Evolutionary conservation across 1,284 basidiomycete genomes (phyloP).

Genomic region (Puccinia triticina): DNA sequence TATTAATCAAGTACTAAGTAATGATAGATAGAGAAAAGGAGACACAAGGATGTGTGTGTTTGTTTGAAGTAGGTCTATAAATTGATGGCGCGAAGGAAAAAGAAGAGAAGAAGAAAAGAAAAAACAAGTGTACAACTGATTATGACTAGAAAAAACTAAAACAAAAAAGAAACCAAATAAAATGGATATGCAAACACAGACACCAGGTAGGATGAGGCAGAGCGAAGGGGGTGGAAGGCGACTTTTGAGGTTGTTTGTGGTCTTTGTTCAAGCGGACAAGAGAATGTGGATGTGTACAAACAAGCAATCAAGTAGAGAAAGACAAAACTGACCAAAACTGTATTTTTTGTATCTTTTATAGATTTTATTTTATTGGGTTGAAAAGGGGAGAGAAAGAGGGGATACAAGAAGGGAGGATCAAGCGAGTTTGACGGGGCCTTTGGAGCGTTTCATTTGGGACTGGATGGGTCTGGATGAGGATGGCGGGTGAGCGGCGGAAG

Average conservation of each 20-base stretch:
- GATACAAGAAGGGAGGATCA: slow-evolving; percentile 12
- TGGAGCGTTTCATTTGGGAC: slow-evolving; percentile 41
- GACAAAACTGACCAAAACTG: neutral
- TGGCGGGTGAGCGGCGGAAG: neutral
- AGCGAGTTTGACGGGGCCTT: slow-evolving; percentile 21
- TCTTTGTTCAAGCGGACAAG: neutral
- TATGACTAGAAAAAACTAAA: too few relatives aligned
- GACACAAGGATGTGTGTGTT: too few relatives aligned
- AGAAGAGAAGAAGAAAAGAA: neutral
- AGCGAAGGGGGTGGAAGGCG: neutral
- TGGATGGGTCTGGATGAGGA: neutral
- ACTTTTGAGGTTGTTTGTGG: neutral
- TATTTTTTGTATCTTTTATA: neutral
- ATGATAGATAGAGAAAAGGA: too few relatives aligned
- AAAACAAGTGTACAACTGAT: neutral
- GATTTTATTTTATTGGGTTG: neutral
- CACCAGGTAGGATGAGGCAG: neutral
- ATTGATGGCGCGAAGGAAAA: neutral
- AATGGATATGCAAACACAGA: neutral
- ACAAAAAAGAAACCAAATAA: too few relatives aligned
- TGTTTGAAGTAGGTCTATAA: neutral
- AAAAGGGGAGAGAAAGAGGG: neutral
- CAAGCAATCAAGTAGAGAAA: neutral
- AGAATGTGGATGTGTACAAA: neutral
- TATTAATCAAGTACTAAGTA: too few relatives aligned